A percentile compares a stretch with the other conserved stretches of the same genome.
Conservation (phyloP, 768 basidiomycete genomes). For the Boletus rubescentipes region DNA sequence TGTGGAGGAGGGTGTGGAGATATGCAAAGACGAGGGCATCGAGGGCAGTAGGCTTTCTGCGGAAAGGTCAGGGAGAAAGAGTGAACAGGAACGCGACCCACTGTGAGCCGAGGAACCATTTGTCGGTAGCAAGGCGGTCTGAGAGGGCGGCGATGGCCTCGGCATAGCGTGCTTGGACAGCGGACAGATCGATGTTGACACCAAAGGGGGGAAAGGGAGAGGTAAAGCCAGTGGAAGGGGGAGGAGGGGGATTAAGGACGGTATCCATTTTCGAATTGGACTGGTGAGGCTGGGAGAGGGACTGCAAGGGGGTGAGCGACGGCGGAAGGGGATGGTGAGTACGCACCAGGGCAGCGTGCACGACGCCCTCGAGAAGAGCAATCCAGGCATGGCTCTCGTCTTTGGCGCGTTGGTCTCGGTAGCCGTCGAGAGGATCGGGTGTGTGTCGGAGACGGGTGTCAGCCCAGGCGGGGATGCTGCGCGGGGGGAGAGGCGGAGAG, state of each 20-base stretch:
- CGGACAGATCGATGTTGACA: constrained; percentile 48
- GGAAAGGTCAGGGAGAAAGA: constrained; percentile 5
- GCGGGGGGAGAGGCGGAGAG: constrained; percentile 55
- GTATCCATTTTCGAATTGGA: constrained; percentile 48
- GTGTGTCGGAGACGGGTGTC: constrained; percentile 47
- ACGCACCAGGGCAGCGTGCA: constrained; percentile 75
- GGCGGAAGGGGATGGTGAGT: background rate
- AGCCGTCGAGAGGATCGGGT: constrained; percentile 61
- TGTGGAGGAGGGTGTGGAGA: constrained; percentile 61
- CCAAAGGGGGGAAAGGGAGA: constrained; percentile 64
- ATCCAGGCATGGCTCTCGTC: constrained; percentile 86
- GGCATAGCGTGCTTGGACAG: constrained; percentile 57
- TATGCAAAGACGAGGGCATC: constrained; percentile 86
- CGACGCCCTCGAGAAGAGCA: constrained; percentile 68
- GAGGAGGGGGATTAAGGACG: constrained; percentile 61
- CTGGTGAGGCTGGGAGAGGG: constrained; percentile 47
- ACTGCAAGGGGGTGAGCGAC: constrained; percentile 32
- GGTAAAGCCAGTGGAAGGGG: constrained; percentile 67
- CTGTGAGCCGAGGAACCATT: constrained; percentile 81
- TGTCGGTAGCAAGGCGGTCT: constrained; percentile 70
- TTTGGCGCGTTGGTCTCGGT: constrained; percentile 52
- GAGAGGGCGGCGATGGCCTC: constrained; percentile 75
- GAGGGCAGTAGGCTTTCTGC: constrained; percentile 73
- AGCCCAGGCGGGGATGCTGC: constrained; percentile 73
- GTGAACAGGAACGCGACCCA: constrained; percentile 33